A percentile compares a stretch with the other conserved stretches of the same genome.
Conservation (phyloP, 345 rosid species). For the Salix suchowensis region DNA sequence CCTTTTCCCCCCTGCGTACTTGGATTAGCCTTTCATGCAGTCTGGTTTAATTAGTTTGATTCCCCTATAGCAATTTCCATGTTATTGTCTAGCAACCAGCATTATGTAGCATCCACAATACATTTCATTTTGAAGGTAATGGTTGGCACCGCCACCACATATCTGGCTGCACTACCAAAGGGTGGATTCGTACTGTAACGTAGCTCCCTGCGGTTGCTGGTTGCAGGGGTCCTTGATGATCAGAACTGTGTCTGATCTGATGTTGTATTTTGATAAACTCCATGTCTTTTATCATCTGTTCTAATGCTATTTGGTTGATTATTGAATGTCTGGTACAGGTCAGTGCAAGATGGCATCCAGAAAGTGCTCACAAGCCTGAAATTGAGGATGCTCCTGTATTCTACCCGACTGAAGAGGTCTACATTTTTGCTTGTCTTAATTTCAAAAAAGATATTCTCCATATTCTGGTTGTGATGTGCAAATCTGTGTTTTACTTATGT, state of each 20-base stretch:
- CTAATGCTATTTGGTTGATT: conserved; percentile 15
- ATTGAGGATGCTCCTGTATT: conserved; percentile 84
- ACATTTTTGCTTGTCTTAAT: conserved; percentile 18
- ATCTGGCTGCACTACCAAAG: neutral
- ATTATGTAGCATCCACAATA: neutral
- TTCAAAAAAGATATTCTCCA: neutral
- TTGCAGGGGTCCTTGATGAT: neutral
- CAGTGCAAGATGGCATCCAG: conserved; percentile 78
- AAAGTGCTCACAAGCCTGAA: conserved; percentile 59
- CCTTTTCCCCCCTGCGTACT: neutral
- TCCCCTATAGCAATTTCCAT: neutral
- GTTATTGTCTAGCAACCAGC: neutral
- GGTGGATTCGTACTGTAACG: neutral
- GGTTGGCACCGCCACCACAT: neutral
- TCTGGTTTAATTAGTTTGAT: neutral
- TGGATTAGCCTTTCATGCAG: neutral
- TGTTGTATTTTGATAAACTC: neutral
- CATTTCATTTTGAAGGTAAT: neutral
- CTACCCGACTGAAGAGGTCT: conserved; percentile 93
- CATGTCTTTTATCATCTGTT: conserved; percentile 4
- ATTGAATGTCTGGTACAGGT: conserved; percentile 45
- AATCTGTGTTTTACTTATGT: neutral
- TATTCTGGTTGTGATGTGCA: conserved; percentile 2
- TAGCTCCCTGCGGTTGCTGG: neutral
- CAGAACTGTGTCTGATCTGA: neutral